Conservation (phyloP, 1,284 basidiomycete genomes). For the Grifola frondosa region DNA sequence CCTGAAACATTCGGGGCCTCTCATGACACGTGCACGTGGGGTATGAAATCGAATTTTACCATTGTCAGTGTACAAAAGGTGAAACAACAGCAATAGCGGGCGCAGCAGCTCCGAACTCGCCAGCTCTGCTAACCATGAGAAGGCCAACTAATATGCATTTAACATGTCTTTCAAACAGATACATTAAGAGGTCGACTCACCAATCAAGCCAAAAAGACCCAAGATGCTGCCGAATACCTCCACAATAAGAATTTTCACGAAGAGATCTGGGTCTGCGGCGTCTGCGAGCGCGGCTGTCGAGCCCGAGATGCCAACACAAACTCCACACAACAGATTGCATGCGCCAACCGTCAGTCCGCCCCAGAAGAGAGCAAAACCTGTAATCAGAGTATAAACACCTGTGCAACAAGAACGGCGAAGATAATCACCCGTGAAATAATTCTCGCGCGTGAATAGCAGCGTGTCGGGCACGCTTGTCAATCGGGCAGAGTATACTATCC, state of each 20-base stretch:
- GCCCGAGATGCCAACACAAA: slow-evolving; percentile 89
- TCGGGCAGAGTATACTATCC: slow-evolving; percentile 90
- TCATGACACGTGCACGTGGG: no score
- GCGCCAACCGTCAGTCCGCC: slow-evolving; percentile 88
- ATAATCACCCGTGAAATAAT: slow-evolving; percentile 85
- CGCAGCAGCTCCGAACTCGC: slow-evolving; percentile 47
- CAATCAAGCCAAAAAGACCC: slow-evolving; percentile 89
- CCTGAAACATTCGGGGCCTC: no score
- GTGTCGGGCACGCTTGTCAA: slow-evolving; percentile 60
- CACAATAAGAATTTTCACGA: slow-evolving; percentile 93
- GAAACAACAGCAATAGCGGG: slow-evolving; percentile 28
- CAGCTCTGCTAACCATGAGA: slow-evolving; percentile 60
- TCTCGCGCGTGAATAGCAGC: slow-evolving; percentile 73
- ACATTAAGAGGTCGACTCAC: slow-evolving; percentile 46
- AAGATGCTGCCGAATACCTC: slow-evolving; percentile 94
- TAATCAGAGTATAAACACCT: neutral
- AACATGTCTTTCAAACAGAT: slow-evolving; percentile 3
- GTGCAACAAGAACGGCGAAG: neutral
- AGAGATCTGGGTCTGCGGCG: slow-evolving; percentile 88
- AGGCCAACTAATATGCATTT: slow-evolving; percentile 53
- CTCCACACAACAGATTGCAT: slow-evolving; percentile 92
- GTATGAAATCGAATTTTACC: no score
- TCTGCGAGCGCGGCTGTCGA: slow-evolving; percentile 91
- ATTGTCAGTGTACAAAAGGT: slow-evolving; percentile 29
- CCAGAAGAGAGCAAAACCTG: slow-evolving; percentile 92